Evolutionary conservation across 768 basidiomycete species (phyloP), one percentile per base, ranked within the genome.

Genomic region (Daedaleopsis sinensis): DNA sequence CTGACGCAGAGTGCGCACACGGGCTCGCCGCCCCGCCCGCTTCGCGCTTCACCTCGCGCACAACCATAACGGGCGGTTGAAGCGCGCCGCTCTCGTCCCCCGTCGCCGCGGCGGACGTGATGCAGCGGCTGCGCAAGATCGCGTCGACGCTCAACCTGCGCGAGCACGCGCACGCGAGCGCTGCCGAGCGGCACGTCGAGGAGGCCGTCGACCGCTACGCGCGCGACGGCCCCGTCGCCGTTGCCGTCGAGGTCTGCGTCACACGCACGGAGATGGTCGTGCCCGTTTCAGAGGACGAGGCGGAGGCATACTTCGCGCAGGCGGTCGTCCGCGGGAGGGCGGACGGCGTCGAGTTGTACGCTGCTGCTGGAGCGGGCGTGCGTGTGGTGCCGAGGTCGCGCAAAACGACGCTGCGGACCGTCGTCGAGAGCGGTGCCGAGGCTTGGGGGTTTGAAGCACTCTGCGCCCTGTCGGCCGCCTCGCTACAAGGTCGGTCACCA

Each of bases 231-330:
- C 59, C 59, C 19, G 57, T 47, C 23, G 44, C 61, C n/a, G n/a
- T n/a, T n/a, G n/a, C n/a, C 12, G 36, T 65, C 37, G 61, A 65
- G 51, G 61, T 65, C 11, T 52, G 54, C 36, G 50, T 65, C 18
- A 57, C 57, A 13, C 58, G 49, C 35, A 47, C 24, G 36, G 54
- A 53, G 42, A 53, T 47, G 32, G 24, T 42, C 37, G 18, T 42
- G 39, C 23, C 38, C 8, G 53, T 46, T 7, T n/a, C 27, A 13
- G 44, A 8, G 23, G 16, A 55, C 5, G 54, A 32, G 24, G 39
- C 11, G 39, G 39, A 42, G 39, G 18, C 18, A 10, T 42, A 42
- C 18, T 18, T 42, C 18, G 39, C 39, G 39, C 39, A 42, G 39
- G 39, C 39, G 39, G 5, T 13, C 21, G 19, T 49, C 23, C 46